These are phyloP conservation scores for Steccherinum ochraceum DNA, from an alignment of 768 basidiomycete genomes.

Conservation along the genomic window DNA sequence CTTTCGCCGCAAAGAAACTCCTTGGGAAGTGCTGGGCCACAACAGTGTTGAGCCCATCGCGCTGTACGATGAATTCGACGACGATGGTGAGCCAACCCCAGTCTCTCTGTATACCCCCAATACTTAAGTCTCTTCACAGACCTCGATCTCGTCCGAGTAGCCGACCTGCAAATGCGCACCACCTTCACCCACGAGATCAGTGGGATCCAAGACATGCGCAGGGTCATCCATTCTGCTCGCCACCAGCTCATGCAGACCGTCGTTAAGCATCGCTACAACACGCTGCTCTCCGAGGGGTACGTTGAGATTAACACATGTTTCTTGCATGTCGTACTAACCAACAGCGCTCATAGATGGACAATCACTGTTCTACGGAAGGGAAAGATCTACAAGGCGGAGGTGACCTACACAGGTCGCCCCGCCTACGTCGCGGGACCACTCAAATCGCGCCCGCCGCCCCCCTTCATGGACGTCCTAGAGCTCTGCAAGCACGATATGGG, in stretches of 20 bases:
- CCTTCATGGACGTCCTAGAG: conserved; percentile 62
- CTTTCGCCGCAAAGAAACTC: conserved; percentile 46
- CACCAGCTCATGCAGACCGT: conserved; percentile 56
- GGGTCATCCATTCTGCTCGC: conserved; percentile 51
- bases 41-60: conserved; percentile 58
- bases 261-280: conserved; percentile 50
- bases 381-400: conserved; percentile 57
- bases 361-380: conserved; percentile 59
- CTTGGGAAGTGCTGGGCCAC: conserved; percentile 77
- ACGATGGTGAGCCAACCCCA: conserved; percentile 38
- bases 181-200: conserved; percentile 35
- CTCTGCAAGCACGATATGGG: conserved; percentile 20
- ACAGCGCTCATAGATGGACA: conserved; percentile 47
- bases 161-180: conserved; percentile 45
- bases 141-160: conserved; percentile 51
- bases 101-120: conserved; percentile 3
- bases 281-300: conserved; percentile 64
- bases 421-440: conserved; percentile 48
- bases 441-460: conserved; percentile 43
- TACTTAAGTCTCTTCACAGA: conserved; percentile 29
- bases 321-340: background rate
- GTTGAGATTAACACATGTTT: conserved; percentile 10
- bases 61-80: conserved; percentile 43
- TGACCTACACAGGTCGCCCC: conserved; percentile 64
- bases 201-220: conserved; percentile 47